Conservation (phyloP, 306 rosid genomes). For the Ammopiptanthus mongolicus region DNA sequence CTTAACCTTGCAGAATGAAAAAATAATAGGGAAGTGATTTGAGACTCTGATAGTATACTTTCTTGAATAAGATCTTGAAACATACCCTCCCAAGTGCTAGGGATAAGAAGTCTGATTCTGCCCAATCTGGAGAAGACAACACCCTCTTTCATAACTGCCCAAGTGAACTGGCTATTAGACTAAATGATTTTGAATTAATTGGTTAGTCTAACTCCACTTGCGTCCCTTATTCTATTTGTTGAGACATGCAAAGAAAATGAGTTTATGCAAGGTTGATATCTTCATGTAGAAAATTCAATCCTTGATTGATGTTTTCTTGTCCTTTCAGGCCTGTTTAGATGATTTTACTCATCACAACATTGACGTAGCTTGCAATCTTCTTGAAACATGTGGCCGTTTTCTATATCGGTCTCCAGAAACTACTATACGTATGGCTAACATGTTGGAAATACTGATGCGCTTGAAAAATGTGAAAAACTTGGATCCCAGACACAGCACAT, state of each 20-base stretch:
- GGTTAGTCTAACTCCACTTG: conserved; percentile 2
- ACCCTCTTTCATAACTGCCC: not conserved
- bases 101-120: not conserved
- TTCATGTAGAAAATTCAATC: not conserved
- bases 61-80: not conserved
- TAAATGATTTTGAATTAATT: not conserved
- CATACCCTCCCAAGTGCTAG: not conserved
- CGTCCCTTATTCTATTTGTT: not conserved
- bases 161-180: not conserved
- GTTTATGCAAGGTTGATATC: not conserved
- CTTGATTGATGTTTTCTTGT: conserved; percentile 6
- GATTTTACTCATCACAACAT: conserved; percentile 98
- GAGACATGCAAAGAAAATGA: not conserved
- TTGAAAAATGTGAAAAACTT: conserved; percentile 95
- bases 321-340: conserved; percentile 87
- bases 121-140: not conserved
- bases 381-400: conserved; percentile 97
- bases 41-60: not conserved
- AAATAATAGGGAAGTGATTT: not conserved
- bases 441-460: conserved; percentile 99
- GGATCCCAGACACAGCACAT: conserved; percentile 99
- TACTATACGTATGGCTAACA: conserved; percentile 85
- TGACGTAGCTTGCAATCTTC: conserved; percentile 98
- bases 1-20: not conserved
- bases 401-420: conserved; percentile 98